Conservation (phyloP, 441 rosid genomes). For the Eutrema salsugineum region DNA sequence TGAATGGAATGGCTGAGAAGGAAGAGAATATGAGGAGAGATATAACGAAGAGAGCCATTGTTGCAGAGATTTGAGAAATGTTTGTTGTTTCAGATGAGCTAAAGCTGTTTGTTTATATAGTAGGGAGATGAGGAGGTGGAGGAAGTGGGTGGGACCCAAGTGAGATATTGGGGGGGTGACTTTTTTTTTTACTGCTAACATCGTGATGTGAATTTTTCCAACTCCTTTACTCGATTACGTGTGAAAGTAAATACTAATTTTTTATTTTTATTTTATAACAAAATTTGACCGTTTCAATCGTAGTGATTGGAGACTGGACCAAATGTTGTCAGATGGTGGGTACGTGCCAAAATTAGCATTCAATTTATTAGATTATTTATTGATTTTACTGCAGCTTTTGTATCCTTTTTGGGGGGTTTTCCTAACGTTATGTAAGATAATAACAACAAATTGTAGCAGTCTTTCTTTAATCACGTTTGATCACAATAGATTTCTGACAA, state of each 20-base stretch:
- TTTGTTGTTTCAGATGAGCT: background rate
- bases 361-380: background rate
- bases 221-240: constrained; percentile 16
- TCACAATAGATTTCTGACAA: background rate
- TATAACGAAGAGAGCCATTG: constrained; percentile 17
- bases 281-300: constrained; percentile 30
- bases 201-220: background rate
- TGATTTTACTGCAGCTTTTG: background rate
- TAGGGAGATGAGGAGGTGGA: constrained; percentile 22
- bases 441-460: background rate
- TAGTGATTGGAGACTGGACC: constrained; percentile 15
- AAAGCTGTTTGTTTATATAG: constrained; percentile 5
- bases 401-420: background rate
- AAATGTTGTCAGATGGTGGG: constrained; percentile 10
- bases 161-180: background rate
- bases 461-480: background rate
- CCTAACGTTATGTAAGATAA: background rate
- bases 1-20: constrained; percentile 24
- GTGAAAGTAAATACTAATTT: background rate
- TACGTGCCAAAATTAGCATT: constrained; percentile 21
- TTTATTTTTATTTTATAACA: background rate
- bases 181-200: background rate
- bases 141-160: constrained; percentile 25
- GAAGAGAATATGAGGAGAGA: constrained; percentile 26
- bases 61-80: constrained; percentile 1